Conservation (phyloP, 768 basidiomycete species). For the Amyloporia xantha region DNA sequence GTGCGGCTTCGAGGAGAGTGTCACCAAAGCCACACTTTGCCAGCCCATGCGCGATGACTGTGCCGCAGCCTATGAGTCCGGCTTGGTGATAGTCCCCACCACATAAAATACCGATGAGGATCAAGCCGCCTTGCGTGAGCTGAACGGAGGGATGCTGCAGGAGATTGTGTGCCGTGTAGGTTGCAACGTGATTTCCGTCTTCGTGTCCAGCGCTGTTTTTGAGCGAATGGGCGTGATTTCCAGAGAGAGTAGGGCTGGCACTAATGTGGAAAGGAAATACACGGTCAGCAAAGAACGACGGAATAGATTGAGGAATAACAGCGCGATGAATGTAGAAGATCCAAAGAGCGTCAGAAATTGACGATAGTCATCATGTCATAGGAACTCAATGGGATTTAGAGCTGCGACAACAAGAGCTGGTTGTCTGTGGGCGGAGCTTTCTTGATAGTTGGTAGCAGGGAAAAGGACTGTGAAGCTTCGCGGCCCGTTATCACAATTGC, state of each 20-base stretch:
- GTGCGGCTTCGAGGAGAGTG: constrained; percentile 10
- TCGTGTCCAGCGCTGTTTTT: constrained; percentile 61
- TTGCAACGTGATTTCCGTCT: constrained; percentile 73
- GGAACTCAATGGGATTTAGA: too few species aligned
- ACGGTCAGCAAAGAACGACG: too few species aligned
- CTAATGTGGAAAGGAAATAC: constrained; percentile 31
- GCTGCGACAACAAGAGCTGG: too few species aligned
- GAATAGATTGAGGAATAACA: too few species aligned
- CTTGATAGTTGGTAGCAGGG: constrained; percentile 18
- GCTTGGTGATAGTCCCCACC: constrained; percentile 32
- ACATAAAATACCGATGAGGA: constrained; percentile 65
- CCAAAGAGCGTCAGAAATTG: too few species aligned
- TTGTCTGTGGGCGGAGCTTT: constrained; percentile 24
- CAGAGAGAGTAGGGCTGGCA: constrained; percentile 64
- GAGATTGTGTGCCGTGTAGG: constrained; percentile 33
- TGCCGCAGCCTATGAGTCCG: constrained; percentile 15
- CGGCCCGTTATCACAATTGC: constrained; percentile 18
- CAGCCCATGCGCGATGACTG: constrained; percentile 17
- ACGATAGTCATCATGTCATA: too few species aligned
- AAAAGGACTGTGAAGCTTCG: constrained; percentile 17
- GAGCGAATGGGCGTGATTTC: constrained; percentile 57
- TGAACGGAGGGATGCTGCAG: constrained; percentile 39
- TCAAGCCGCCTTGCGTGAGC: constrained; percentile 59
- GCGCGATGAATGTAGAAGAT: too few species aligned
- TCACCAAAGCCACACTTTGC: constrained; percentile 19